Percentiles rank a stretch among this genome's conserved stretches.
Conservation (phyloP, 148 eudicot genomes). For the Rhododendron vialii region DNA sequence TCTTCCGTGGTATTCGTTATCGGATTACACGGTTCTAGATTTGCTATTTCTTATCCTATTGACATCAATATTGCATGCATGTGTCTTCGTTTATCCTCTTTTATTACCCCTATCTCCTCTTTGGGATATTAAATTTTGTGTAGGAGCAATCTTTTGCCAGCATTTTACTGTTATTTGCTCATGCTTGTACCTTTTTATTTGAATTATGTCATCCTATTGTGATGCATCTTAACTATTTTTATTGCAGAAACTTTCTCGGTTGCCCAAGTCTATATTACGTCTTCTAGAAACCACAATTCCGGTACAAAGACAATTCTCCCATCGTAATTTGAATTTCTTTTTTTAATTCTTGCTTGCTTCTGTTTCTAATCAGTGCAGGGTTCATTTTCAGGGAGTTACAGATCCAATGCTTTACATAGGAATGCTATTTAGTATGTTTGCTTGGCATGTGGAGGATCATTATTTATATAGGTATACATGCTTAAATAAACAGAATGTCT, state of each 20-base stretch:
- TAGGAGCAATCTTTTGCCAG: not conserved
- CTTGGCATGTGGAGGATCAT: constrained; percentile 99
- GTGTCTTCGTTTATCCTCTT: not conserved
- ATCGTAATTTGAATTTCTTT: constrained; percentile 1
- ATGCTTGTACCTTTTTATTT: not conserved
- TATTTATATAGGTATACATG: constrained; percentile 70
- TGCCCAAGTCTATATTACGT: constrained; percentile 74
- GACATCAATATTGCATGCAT: not conserved
- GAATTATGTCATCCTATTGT: not conserved
- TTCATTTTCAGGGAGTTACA: constrained; percentile 72
- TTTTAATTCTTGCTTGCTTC: not conserved
- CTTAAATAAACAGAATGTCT: not conserved
- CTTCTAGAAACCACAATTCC: constrained; percentile 80
- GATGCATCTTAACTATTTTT: constrained; percentile 14
- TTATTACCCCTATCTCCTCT: not conserved
- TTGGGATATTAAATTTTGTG: not conserved
- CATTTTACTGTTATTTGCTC: not conserved
- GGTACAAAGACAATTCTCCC: constrained; percentile 33
- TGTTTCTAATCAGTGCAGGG: not conserved
- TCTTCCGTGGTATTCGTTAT: not conserved
- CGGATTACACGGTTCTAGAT: not conserved
- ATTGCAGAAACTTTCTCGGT: constrained; percentile 82
- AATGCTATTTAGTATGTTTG: constrained; percentile 99
- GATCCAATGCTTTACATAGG: constrained; percentile 99
- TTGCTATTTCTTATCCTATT: not conserved